Conservation (phyloP, 345 rosid species). For the Arabidopsis thaliana region TAIR10.1 NC_003074.8:2605001-2605500, state of each 20-base stretch:
- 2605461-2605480: not conserved
- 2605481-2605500: conserved; percentile 5
- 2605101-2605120: conserved; percentile 37
- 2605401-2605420: not conserved
- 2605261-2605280: too few relatives aligned
- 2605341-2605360: not conserved
- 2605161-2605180: not conserved
- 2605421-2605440: too few relatives aligned
- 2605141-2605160: not conserved
- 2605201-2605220: too few relatives aligned
- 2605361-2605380: too few relatives aligned
- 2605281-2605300: too few relatives aligned
- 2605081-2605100: conserved; percentile 34
- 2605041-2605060: not conserved
- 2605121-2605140: not conserved
- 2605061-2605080: not conserved
- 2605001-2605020: conserved; percentile 20
- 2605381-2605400: too few relatives aligned
- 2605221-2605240: too few relatives aligned
- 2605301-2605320: too few relatives aligned
- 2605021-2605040: conserved; percentile 3
- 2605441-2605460: too few relatives aligned
- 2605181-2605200: not conserved
- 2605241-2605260: too few relatives aligned
- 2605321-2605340: not conserved